Base-by-base conservation (phyloP, 2,329 filamentous ascomycete genomes). In the Tolypocladium cylindrosporum region DNA sequence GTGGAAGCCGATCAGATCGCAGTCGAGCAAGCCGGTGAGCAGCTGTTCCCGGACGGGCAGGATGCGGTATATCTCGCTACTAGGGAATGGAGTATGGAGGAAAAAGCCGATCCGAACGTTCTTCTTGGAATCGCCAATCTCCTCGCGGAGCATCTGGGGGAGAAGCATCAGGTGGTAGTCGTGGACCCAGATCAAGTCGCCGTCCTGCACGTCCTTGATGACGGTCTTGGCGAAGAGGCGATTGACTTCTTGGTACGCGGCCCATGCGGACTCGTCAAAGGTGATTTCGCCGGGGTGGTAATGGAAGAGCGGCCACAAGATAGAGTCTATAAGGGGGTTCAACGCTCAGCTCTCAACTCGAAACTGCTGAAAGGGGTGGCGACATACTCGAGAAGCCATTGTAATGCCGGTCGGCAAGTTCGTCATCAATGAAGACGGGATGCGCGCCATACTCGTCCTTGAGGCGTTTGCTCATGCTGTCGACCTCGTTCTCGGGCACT, bases 81-180 rank as follows among this genome's bases (percentile, higher is more conserved):
- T 96, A 14, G 94, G 94, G 75, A 97, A 99, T 0, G 94, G 93
- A 0, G 94, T 97, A 73, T 99, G 94, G 41, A 97, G 78, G 80
- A 97, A 99, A 81, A 97, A 97, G 64, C 93, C 94, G 66, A 99
- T 94, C 79, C 96, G 96, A 74, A 97, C 86, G 65, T 97, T 95
- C 76, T 92, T 90, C 76, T 88, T 91, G 61, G 80, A 82, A 62
- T 85, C 74, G 59, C 88, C 89, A 59, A 97, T 87, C 73, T 95
- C 90, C 68, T 96, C 89, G 61, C 94, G 90, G 59, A 99, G 82
- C 91, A 97, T 95, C 69, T 93, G 86, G 39, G 94, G 94, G 40
- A 99, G 82, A 24, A 99, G 86, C 92, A 97, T 97, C 61, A 97
- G 79, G 74, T 99, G 94, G 76, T 97, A 99, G 74, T 99, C 94